Percentiles rank a stretch among this genome's conserved stretches.
Evolutionary conservation across 495 filamentous ascomycete genomes (phyloP).

Genomic region (Penicillium maclennaniae): DNA sequence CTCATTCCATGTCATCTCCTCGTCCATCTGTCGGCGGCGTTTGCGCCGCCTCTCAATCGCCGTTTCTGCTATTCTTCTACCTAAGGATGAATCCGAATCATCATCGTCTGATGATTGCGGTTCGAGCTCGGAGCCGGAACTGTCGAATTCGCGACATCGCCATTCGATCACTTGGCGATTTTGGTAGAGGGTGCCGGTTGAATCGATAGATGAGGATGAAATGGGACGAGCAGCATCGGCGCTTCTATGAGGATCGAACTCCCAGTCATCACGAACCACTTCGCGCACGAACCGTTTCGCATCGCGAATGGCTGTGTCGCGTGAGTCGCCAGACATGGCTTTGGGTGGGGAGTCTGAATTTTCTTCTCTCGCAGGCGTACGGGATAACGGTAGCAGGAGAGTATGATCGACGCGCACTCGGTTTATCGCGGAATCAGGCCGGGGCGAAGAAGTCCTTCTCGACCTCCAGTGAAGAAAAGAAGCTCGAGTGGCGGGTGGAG

Average conservation of each 20-base stretch:
- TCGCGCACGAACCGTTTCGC: conserved; percentile 41
- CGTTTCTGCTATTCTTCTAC: conserved; percentile 10
- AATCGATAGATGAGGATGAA: conserved; percentile 19
- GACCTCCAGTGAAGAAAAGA: conserved; percentile 3
- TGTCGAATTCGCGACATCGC: conserved; percentile 43
- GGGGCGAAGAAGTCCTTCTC: not conserved
- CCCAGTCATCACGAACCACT: conserved; percentile 44
- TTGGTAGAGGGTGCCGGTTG: conserved; percentile 18
- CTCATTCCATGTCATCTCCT: conserved; percentile 79
- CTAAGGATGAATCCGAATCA: conserved; percentile 8
- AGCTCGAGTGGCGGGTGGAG: conserved; percentile 5
- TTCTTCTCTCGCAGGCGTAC: not conserved
- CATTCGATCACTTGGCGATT: conserved; percentile 36
- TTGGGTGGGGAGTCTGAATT: conserved; percentile 3
- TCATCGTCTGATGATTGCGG: conserved; percentile 27
- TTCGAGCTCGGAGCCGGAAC: conserved; percentile 42
- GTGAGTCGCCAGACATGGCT: conserved; percentile 30
- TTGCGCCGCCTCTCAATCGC: conserved; percentile 53
- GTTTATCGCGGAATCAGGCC: not conserved
- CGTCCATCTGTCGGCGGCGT: conserved; percentile 56
- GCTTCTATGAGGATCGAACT: conserved; percentile 31
- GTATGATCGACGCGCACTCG: not conserved
- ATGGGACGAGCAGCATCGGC: conserved; percentile 20
- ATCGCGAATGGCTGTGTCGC: conserved; percentile 42
- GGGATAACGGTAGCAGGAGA: not conserved